A percentile compares a stretch with the other conserved stretches of the same genome.
These are phyloP conservation scores for Helichrysum umbraculigerum DNA, from an alignment of 129 eudicot genomes.

Conservation along the genomic window DNA sequence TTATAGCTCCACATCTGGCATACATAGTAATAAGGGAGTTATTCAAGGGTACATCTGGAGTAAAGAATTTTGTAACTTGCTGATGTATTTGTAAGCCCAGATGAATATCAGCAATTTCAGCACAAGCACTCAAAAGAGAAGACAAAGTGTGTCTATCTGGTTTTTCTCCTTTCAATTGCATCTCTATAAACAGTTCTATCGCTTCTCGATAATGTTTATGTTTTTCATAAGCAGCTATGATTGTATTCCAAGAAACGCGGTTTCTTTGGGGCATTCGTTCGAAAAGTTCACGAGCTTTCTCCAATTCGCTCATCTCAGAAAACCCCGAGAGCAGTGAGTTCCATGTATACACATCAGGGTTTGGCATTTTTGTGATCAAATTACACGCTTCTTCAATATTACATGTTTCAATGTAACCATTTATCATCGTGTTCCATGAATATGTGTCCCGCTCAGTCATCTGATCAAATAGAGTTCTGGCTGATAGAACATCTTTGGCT, in stretches of 20 bases:
- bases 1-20: slow-evolving; percentile 73
- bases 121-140: slow-evolving; percentile 64
- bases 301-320: slow-evolving; percentile 54
- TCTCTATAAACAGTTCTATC: slow-evolving; percentile 50
- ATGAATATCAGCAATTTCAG: slow-evolving; percentile 47
- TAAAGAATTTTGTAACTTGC: slow-evolving; percentile 51
- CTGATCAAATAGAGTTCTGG: slow-evolving; percentile 63
- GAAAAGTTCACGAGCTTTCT: slow-evolving; percentile 47
- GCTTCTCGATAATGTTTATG: slow-evolving; percentile 47
- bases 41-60: slow-evolving; percentile 67
- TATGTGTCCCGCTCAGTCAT: slow-evolving; percentile 58
- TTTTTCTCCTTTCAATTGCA: slow-evolving; percentile 65
- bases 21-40: slow-evolving; percentile 92
- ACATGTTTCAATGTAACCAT: slow-evolving; percentile 57
- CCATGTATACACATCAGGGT: slow-evolving; percentile 75
- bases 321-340: slow-evolving; percentile 72
- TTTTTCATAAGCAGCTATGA: slow-evolving; percentile 65
- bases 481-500: slow-evolving; percentile 58
- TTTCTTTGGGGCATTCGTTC: slow-evolving; percentile 62
- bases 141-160: slow-evolving; percentile 82
- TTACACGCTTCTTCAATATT: slow-evolving; percentile 61
- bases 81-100: slow-evolving; percentile 81
- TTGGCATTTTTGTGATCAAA: slow-evolving; percentile 56
- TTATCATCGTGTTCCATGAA: slow-evolving; percentile 80
- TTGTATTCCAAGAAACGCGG: slow-evolving; percentile 77